Conservation (phyloP, 1,284 basidiomycete species). For the Ceratobasidium sp. region DNA sequence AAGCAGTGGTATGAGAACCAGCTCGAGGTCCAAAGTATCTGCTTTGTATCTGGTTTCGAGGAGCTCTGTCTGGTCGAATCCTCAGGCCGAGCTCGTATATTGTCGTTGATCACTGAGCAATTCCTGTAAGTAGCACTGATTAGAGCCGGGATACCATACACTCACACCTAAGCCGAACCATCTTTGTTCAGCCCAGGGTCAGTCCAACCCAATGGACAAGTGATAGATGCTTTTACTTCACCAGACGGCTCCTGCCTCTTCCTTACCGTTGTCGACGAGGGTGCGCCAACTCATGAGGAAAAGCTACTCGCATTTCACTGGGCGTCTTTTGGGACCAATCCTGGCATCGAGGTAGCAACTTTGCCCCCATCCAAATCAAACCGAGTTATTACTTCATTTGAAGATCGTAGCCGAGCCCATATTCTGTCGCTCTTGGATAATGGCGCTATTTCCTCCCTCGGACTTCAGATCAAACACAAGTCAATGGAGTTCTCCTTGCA, state of each 20-base stretch:
- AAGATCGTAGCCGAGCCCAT: conserved; percentile 61
- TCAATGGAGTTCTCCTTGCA: conserved; percentile 68
- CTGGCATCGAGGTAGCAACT: conserved; percentile 58
- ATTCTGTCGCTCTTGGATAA: conserved; percentile 58
- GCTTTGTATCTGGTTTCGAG: conserved; percentile 43
- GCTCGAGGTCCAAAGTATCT: conserved; percentile 20
- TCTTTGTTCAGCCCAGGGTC: background rate
- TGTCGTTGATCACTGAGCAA: conserved; percentile 34
- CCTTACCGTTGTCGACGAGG: background rate
- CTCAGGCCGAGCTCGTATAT: conserved; percentile 40
- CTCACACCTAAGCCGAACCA: no score
- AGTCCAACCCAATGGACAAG: background rate
- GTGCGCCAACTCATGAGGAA: background rate
- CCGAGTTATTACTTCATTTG: conserved; percentile 62
- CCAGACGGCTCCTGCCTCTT: conserved; percentile 42
- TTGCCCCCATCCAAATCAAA: conserved; percentile 52
- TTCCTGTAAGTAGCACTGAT: conserved; percentile 31
- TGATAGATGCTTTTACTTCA: conserved; percentile 15
- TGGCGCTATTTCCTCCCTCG: conserved; percentile 59
- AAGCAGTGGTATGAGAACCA: conserved; percentile 45
- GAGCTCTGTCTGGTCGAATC: conserved; percentile 46
- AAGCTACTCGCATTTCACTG: conserved; percentile 65
- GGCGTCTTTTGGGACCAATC: conserved; percentile 66
- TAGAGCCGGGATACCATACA: no score
- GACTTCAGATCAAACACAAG: conserved; percentile 67